These are phyloP conservation scores for Trifolium fragiferum DNA, from an alignment of 306 rosid genomes.

Conservation along the genomic window DNA sequence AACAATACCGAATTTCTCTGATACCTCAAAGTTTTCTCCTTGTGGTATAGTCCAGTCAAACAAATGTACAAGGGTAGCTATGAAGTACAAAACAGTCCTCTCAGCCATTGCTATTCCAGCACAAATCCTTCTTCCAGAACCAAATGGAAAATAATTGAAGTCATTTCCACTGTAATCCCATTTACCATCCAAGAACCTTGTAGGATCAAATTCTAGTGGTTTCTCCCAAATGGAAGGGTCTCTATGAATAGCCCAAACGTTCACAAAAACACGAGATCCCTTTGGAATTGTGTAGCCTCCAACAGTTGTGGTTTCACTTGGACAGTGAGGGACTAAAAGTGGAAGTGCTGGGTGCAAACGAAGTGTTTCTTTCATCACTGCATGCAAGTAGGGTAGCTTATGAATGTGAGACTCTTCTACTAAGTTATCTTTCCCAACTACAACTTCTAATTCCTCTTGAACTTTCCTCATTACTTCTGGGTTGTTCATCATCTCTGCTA, in stretches of 20 bases:
- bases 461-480: constrained; percentile 53
- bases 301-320: constrained; percentile 52
- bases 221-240: constrained; percentile 69
- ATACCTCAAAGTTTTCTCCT: constrained; percentile 51
- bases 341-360: constrained; percentile 71
- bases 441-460: constrained; percentile 60
- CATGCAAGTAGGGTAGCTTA: constrained; percentile 55
- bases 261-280: constrained; percentile 61
- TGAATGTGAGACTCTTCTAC: constrained; percentile 73
- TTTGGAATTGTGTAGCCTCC: constrained; percentile 72
- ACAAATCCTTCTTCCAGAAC: constrained; percentile 79
- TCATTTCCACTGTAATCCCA: constrained; percentile 70
- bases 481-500: constrained; percentile 60
- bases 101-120: constrained; percentile 86
- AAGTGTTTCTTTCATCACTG: constrained; percentile 75
- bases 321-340: constrained; percentile 65
- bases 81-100: constrained; percentile 58
- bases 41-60: constrained; percentile 66
- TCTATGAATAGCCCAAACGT: constrained; percentile 84
- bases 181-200: constrained; percentile 56
- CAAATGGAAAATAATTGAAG: constrained; percentile 71
- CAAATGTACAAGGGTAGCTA: constrained; percentile 68
- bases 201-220: constrained; percentile 67
- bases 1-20: constrained; percentile 64
- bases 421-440: constrained; percentile 54